phyloP scores from a whole-genome alignment of 306 rosid genomes.

The Quercus dentata region DNA sequence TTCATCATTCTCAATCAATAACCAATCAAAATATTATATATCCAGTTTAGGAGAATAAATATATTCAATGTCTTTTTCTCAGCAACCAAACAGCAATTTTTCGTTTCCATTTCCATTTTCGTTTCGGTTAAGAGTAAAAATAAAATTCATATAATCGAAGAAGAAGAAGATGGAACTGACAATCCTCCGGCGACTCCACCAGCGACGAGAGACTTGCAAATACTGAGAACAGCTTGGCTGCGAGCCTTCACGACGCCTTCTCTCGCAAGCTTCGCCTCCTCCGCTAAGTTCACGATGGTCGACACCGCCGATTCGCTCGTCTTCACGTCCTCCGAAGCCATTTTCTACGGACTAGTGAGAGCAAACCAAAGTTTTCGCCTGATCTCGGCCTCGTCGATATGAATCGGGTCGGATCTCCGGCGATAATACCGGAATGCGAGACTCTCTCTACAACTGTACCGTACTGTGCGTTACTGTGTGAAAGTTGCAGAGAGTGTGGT shows the following conservation, averaged over 20 bases:
- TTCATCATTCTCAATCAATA: background rate
- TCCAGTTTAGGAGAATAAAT: background rate
- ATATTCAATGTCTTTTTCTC: background rate
- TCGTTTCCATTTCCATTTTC: background rate
- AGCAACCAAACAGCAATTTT: background rate
- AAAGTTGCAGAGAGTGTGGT: background rate
- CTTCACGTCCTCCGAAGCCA: conserved; percentile 98
- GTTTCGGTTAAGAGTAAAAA: background rate
- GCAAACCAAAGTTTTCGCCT: background rate
- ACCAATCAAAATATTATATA: background rate
- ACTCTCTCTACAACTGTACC: background rate
- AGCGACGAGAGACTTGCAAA: conserved; percentile 90
- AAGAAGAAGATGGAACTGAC: conserved; percentile 51
- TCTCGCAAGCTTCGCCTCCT: conserved; percentile 89
- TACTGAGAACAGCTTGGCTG: conserved; percentile 49
- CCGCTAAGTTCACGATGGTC: conserved; percentile 82
- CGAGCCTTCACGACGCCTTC: conserved; percentile 92
- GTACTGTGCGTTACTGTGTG: background rate
- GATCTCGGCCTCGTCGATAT: conserved; percentile 24
- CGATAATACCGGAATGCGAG: conserved; percentile 7
- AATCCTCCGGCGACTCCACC: conserved; percentile 99
- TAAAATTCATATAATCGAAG: background rate
- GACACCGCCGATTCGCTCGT: conserved; percentile 75
- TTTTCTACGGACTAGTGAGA: background rate
- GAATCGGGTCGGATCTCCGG: background rate